Base-by-base conservation (phyloP, 129 eudicot species). In the Lonicera japonica region DNA sequence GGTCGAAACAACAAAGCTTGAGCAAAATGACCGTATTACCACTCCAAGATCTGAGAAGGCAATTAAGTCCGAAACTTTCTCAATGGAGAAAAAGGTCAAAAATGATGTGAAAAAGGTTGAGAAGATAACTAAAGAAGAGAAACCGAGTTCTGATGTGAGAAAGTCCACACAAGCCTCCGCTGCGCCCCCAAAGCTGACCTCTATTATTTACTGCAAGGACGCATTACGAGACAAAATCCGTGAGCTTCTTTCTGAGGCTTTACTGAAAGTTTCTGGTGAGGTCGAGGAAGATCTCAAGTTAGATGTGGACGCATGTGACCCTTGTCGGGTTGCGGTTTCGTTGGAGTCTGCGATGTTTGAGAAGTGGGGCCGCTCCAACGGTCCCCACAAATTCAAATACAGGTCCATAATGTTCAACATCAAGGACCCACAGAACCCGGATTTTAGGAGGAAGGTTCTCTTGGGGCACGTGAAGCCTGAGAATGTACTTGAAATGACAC, bases 301-400 rank as follows among this genome's bases (percentile, higher is more conserved):
- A 8, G 73, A 77, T 56, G 86, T 56, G n/a, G 61, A 76, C 1
- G 76, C 83, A 8, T 80, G 77, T 64, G 98, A 92, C 56, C 95
- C 98, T 0, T 56, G 71, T 54, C 77, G 95, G 17, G 87, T 92
- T 11, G 96, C 98, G 38, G 95, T 84, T 25, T 43, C 77, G 19
- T 76, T 92, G 41, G 98, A 92, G 71, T 77, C 96, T 12, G 88
- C 83, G 13, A 77, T 92, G 98, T 92, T 82, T 70, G 91, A 88
- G 55, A 92, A 85, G 54, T 84, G 89, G 96, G 96, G 98, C 45
- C 58, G 72, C 25, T 80, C 88, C n/a, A 84, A 54, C 8, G 98
- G 95, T 4, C 68, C 86, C 7, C 90, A 92, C 58, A 92, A 87
- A 70, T 54, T 71, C 36, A 87, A 85, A 61, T 92, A 88, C 74